Conservation (phyloP, 2,329 filamentous ascomycete species). For the Pseudogymnoascus sp. region DNA sequence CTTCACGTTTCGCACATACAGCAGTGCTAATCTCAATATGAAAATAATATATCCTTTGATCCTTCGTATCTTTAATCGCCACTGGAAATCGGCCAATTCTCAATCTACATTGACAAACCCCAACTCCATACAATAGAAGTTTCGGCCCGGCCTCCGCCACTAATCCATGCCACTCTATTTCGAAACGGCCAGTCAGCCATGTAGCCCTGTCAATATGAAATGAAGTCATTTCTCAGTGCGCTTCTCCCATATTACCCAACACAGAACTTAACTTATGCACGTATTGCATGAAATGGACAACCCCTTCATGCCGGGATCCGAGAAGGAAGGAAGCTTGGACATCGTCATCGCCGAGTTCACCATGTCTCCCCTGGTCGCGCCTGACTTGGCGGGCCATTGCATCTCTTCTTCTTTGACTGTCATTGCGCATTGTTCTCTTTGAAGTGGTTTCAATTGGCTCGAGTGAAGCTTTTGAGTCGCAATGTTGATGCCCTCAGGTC, state of each 20-base stretch:
- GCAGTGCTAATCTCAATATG: not conserved
- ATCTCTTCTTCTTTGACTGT: not conserved
- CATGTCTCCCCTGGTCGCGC: not conserved
- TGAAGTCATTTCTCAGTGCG: not conserved
- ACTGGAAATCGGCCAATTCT: not conserved
- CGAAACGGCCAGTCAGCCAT: not conserved
- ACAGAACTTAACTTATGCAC: not conserved
- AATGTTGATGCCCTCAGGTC: not conserved
- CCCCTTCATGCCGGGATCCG: not conserved
- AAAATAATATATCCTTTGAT: not conserved
- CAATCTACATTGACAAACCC: not conserved
- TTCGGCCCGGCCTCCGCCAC: constrained; percentile 4
- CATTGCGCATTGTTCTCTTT: not conserved
- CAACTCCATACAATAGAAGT: not conserved
- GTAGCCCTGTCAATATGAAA: constrained; percentile 1
- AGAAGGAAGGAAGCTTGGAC: not conserved
- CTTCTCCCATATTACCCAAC: not conserved
- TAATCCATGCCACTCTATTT: constrained; percentile 3
- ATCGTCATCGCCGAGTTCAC: not conserved
- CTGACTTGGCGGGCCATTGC: not conserved
- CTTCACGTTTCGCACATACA: not conserved
- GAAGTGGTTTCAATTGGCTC: not conserved
- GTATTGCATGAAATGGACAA: not conserved
- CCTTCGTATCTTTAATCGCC: not conserved
- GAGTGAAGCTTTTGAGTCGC: not conserved